phyloP scores from a whole-genome alignment of 2,329 filamentous ascomycete species.

The Stromatinia cepivora region DNA sequence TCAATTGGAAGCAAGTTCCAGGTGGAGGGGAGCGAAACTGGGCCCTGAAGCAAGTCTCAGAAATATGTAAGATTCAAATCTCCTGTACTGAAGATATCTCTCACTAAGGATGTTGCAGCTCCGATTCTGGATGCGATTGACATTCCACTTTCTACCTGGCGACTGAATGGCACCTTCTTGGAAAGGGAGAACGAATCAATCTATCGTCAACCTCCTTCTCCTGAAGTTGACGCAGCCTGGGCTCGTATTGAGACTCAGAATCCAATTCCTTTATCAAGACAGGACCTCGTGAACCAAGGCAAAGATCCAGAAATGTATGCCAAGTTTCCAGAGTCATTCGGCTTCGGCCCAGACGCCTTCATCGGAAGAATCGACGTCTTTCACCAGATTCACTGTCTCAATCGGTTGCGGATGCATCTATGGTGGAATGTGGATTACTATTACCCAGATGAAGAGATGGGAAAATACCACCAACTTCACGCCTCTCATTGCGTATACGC shows the following conservation, averaged over 20 bases:
- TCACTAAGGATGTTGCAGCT: neutral
- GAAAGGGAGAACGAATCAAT: neutral
- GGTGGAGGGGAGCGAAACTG: neutral
- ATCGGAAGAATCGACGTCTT: slow-evolving; percentile 2
- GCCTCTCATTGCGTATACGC: slow-evolving; percentile 2
- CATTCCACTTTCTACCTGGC: neutral
- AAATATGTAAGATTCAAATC: neutral
- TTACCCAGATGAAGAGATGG: neutral
- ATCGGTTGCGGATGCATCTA: neutral
- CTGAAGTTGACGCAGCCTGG: slow-evolving; percentile 4
- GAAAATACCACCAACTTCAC: neutral
- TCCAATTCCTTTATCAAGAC: neutral
- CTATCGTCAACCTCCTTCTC: neutral
- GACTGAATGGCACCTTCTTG: neutral
- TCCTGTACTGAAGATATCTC: neutral
- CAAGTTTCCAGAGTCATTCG: neutral
- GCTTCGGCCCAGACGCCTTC: neutral
- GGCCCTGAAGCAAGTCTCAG: neutral
- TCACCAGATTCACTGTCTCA: slow-evolving; percentile 4
- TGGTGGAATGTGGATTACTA: neutral
- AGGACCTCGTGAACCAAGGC: neutral
- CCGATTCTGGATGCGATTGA: neutral
- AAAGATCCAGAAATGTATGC: neutral
- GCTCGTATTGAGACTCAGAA: neutral
- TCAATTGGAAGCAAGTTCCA: slow-evolving; percentile 1